Base-by-base conservation (phyloP, 2,329 filamentous ascomycete species). In the Penicillium glabrum region DNA sequence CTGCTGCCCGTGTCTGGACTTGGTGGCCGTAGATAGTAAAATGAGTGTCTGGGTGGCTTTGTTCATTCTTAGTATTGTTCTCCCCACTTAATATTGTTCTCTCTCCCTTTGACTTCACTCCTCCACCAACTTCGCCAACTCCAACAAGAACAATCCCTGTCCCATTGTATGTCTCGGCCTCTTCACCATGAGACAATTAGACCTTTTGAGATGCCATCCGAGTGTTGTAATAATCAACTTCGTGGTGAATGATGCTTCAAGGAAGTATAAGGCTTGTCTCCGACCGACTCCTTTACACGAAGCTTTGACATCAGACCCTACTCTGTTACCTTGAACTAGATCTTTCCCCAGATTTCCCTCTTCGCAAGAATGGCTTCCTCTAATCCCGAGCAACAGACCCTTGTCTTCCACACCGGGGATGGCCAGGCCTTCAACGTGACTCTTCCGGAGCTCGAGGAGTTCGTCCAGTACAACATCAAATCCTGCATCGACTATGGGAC, bases 401-500 rank as follows among this genome's bases (percentile, higher is more conserved):
- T 88, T 66, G 80, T 72, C 39, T 68, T 88, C 51, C 67, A 73
- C 37, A 60, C 69, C 26, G 65, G 73, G 3, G 75, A 85, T 68
- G 80, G 80, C 24, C 72, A 69, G 1, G 62, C 72, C 1, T 68
- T 83, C 59, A 61, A 69, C 0, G 66, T 81, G 39, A 63, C 69
- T 44, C 70, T 86, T 56, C 46, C 60, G 9, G 68, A 72, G 3
- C 57, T 88, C 39, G 72, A 85, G 62, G 53, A 60, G 4, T 79
- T 78, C 49, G 71, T 80, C 53, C 70, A 76, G 56, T 82, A 82
- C 67, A 78, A 77, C 57, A 71, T 79, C 56, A 74, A 75, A 9
- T 68, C 80, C 35, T 79, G 74, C 69, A 85, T 90, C 78, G 88
- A 86, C 74, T 90, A 88, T 69, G 87, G 84, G 51, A 76, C 82